Evolutionary conservation across 768 basidiomycete genomes (phyloP).

Genomic region (Rhodotorula paludigena): DNA sequence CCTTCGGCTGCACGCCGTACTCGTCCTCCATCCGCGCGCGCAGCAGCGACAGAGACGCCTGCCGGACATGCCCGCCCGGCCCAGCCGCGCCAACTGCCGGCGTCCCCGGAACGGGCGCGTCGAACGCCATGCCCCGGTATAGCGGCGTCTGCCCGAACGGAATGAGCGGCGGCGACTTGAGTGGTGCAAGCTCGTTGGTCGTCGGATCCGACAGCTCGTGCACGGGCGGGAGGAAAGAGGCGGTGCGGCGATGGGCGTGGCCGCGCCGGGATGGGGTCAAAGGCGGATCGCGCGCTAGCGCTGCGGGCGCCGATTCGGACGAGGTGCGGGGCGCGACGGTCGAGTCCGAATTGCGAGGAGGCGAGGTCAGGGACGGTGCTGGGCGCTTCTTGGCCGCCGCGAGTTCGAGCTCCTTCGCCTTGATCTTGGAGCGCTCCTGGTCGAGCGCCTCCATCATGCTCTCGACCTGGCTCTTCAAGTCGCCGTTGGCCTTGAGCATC

Average conservation of each 20-base stretch:
- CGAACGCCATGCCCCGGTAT: neutral
- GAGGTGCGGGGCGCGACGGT: neutral
- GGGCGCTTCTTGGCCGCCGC: neutral
- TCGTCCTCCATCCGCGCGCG: slow-evolving; percentile 86
- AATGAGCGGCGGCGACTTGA: slow-evolving; percentile 5
- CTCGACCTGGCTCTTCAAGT: slow-evolving; percentile 38
- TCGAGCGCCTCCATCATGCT: slow-evolving; percentile 34
- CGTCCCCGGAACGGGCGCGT: neutral
- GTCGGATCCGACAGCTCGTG: slow-evolving; percentile 4
- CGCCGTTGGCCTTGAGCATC: slow-evolving; percentile 38
- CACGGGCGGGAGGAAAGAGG: slow-evolving; percentile 4
- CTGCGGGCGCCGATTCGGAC: neutral
- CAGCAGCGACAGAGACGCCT: slow-evolving; percentile 53
- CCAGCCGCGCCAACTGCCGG: neutral
- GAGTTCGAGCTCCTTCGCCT: slow-evolving; percentile 13
- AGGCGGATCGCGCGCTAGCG: neutral
- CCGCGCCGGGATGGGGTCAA: neutral
- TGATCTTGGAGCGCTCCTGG: slow-evolving; percentile 12
- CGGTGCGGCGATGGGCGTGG: slow-evolving; percentile 9
- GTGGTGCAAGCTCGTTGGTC: neutral
- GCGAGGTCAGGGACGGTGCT: neutral
- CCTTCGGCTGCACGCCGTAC: slow-evolving; percentile 14
- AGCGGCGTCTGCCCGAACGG: neutral
- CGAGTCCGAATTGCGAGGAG: neutral
- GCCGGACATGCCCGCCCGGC: slow-evolving; percentile 15